Base-by-base conservation (phyloP, 2,329 filamentous ascomycete species). In the Ophiocordyceps sinensis region DNA sequence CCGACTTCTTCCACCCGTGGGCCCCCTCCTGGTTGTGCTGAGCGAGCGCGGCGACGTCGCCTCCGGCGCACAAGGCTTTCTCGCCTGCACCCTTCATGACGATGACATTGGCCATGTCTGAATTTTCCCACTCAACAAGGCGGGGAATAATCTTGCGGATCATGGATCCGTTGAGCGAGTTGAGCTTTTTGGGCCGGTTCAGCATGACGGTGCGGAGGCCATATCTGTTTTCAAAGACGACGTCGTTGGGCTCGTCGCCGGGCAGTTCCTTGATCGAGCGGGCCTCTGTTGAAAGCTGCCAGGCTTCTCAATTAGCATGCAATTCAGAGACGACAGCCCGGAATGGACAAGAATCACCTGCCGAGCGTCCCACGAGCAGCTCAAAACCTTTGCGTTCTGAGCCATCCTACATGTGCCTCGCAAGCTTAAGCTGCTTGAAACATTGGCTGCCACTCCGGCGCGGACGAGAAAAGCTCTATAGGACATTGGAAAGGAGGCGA, bases 141-240 rank as follows among this genome's bases (percentile, higher is more conserved):
- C 91, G 77, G 19, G 89, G 88, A 37, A 87, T 68, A 52, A 98
- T 96, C 67, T 98, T 96, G 53, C 85, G 77, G 47, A 82, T 84
- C 93, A 98, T 98, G 43, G 88, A 95, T 40, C 73, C 84, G 61
- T 93, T 88, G 50, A 98, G 77, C 23, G 89, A 83, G 65, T 98
- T 96, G 59, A 87, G 74, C 67, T 95, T 94, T 57, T 75, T 72
- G 6, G 89, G 91, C 44, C 91, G 80, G 68, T 98, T 98, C 51
- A 98, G 82, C 66, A 94, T 83, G 56, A 98, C 80, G 51, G 82
- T 87, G 47, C 91, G 85, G 39, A 96, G 75, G 48, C 91, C 91
- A 63, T 91, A 94, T 53, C 82, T 73, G 57, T 78, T 86, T 62
- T 78, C 79, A 72, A 98, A 98, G 45, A 94, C 70, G 50, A 98